Evolutionary conservation across 2,329 filamentous ascomycete genomes (phyloP).

Genomic region (Chrysoporthe austroafricana): DNA sequence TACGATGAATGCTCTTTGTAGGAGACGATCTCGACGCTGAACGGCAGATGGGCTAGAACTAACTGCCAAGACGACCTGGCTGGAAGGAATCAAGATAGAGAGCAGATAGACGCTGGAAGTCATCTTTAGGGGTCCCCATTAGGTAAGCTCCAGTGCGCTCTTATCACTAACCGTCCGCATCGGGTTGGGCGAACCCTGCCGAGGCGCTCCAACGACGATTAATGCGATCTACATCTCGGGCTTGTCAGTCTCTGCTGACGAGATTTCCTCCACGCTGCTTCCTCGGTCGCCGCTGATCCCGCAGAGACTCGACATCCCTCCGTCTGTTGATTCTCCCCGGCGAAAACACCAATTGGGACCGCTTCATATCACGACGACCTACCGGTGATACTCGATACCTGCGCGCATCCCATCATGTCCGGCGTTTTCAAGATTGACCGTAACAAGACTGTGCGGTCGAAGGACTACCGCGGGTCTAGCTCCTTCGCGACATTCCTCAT

Average conservation of each 20-base stretch:
- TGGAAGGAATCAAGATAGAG: neutral
- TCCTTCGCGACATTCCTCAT: slow-evolving; percentile 98
- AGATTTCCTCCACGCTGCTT: slow-evolving; percentile 9
- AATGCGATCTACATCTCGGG: neutral
- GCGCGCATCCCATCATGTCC: slow-evolving; percentile 17
- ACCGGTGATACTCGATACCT: neutral
- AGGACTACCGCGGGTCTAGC: slow-evolving; percentile 61
- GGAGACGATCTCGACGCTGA: too few species aligned
- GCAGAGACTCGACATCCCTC: neutral
- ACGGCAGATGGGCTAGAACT: too few species aligned
- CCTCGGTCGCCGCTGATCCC: slow-evolving; percentile 5
- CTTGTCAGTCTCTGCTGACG: neutral
- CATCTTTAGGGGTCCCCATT: neutral
- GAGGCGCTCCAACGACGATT: neutral
- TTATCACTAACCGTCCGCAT: slow-evolving; percentile 2
- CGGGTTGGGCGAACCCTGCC: neutral
- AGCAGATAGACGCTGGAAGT: neutral
- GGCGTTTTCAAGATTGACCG: slow-evolving; percentile 46
- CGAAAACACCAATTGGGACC: slow-evolving; percentile 12
- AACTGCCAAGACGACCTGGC: neutral
- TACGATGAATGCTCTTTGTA: too few species aligned
- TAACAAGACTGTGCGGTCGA: slow-evolving; percentile 61
- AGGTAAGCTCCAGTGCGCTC: slow-evolving; percentile 1
- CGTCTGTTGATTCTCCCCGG: neutral
- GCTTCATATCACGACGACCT: neutral